Conservation (phyloP, 306 rosid species). For the Cicer arietinum region DNA sequence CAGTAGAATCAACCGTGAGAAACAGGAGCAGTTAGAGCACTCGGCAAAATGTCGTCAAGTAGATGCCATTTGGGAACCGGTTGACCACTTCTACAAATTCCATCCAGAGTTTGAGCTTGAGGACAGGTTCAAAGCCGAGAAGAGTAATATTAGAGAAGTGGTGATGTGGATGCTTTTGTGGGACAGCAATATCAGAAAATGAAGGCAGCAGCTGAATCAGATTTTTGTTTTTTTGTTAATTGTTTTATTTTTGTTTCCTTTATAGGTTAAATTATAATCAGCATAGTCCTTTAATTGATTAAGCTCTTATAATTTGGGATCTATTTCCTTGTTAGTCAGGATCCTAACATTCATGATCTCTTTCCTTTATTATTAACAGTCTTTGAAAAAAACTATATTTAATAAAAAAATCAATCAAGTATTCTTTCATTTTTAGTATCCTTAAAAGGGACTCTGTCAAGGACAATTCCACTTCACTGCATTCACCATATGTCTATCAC, state of each 20-base stretch:
- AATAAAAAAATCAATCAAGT: neutral
- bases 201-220: neutral
- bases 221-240: neutral
- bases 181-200: neutral
- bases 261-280: neutral
- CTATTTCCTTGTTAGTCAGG: too few relatives aligned
- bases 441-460: neutral
- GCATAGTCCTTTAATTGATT: neutral
- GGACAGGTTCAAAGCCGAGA: neutral
- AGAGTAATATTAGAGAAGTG: neutral
- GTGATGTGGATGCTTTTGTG: conserved; percentile 3
- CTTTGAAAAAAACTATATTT: neutral
- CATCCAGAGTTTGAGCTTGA: conserved; percentile 6
- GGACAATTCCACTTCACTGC: neutral
- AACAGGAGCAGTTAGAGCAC: neutral
- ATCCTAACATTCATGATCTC: neutral
- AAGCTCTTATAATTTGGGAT: too few relatives aligned
- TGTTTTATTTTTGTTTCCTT: neutral
- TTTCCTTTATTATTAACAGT: neutral
- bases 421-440: neutral
- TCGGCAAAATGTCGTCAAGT: neutral
- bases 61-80: neutral
- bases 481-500: neutral
- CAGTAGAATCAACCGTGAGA: neutral
- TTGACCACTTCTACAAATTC: neutral